These are phyloP conservation scores for Tilletia indica DNA, from an alignment of 1,284 basidiomycete genomes.

Conservation along the genomic window DNA sequence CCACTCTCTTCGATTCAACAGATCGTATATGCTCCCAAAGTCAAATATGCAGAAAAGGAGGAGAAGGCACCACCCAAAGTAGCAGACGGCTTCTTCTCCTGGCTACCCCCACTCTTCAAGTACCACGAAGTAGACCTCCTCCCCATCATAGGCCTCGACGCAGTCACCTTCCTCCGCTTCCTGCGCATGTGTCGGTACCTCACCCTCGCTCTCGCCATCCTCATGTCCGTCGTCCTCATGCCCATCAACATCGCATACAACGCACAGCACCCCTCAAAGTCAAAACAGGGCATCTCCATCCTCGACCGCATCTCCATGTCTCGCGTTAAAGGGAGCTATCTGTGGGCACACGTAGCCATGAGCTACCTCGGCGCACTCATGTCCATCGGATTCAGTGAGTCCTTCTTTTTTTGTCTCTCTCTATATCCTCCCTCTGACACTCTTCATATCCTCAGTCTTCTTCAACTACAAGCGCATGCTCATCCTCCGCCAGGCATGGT, in stretches of 20 bases:
- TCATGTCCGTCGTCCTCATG: constrained; percentile 74
- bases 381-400: constrained; percentile 39
- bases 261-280: constrained; percentile 26
- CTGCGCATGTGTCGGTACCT: constrained; percentile 72
- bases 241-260: constrained; percentile 66
- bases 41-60: constrained; percentile 74
- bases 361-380: constrained; percentile 48
- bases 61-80: constrained; percentile 69
- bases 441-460: constrained; percentile 28
- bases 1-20: constrained; percentile 48
- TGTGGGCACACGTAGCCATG: constrained; percentile 54
- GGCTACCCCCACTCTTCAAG: constrained; percentile 80
- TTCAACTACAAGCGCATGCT: constrained; percentile 49
- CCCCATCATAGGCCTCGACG: constrained; percentile 84
- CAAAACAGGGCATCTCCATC: not conserved
- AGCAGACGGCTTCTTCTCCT: constrained; percentile 64
- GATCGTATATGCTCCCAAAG: constrained; percentile 73
- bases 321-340: constrained; percentile 39
- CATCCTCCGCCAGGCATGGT: constrained; percentile 45
- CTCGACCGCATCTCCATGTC: constrained; percentile 47
- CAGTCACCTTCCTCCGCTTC: constrained; percentile 87
- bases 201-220: constrained; percentile 45
- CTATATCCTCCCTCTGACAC: not conserved
- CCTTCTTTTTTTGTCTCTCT: not conserved
- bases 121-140: constrained; percentile 84